A percentile compares a stretch with the other conserved stretches of the same genome.
phyloP scores from a whole-genome alignment of 1,139 yeast species.

The Lodderomyces margitis region DNA sequence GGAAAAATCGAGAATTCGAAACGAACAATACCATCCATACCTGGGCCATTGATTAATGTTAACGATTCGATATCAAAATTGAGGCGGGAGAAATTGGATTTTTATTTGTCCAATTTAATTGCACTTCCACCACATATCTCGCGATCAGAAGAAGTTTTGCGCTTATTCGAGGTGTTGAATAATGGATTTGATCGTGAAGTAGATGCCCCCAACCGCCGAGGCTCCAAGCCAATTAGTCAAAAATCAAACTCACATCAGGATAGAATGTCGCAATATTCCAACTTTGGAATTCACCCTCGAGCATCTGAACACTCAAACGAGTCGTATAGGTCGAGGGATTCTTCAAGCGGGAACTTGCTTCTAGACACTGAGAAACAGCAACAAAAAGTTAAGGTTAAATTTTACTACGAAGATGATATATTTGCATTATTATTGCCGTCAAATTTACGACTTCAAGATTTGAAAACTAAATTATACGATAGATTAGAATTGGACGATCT shows the following conservation, averaged over 20 bases:
- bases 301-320: constrained; percentile 12
- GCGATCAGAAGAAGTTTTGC: constrained; percentile 63
- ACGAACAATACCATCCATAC: constrained; percentile 88
- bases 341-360: constrained; percentile 4
- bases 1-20: constrained; percentile 74
- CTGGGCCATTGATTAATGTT: constrained; percentile 93
- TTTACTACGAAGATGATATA: constrained; percentile 85
- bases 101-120: constrained; percentile 73
- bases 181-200: constrained; percentile 51
- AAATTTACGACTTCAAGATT: constrained; percentile 56
- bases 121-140: constrained; percentile 78
- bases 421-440: constrained; percentile 80
- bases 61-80: constrained; percentile 85
- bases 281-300: constrained; percentile 12
- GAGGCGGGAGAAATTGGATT: constrained; percentile 81
- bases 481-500: constrained; percentile 44
- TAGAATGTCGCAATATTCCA: constrained; percentile 43
- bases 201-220: constrained; percentile 19
- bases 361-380: constrained; percentile 13
- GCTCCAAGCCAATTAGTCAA: constrained; percentile 40
- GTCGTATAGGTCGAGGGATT: constrained; percentile 4
- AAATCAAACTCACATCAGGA: constrained; percentile 45
- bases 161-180: constrained; percentile 65
- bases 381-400: constrained; percentile 65
- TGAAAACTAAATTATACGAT: constrained; percentile 63